Base-by-base conservation (phyloP, 768 basidiomycete species). In the Lactifluus hygrophoroides region DNA sequence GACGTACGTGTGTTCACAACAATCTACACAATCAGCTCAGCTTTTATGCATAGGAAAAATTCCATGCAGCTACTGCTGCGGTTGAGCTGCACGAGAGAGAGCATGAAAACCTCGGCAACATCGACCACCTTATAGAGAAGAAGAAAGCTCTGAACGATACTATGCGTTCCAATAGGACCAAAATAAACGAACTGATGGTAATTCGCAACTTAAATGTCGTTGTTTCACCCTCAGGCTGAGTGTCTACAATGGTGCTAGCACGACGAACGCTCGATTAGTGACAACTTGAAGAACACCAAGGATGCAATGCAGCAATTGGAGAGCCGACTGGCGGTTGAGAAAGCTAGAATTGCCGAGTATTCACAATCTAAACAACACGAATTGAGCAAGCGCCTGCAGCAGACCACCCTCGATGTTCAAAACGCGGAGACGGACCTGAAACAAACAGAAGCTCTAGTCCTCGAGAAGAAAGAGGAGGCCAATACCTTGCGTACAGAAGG, bases 311-410 rank as follows among this genome's bases (percentile, higher is more conserved):
- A 52, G 16, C 8, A 45, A 34, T 13, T 64, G 27, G 54, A 64
- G 28, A 21, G 6, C 27, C 61, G 56, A 27, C 48, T 64, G 28
- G 35, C 25, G 28, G 51, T 28, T 5, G 61, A 64, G 51, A 55
- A 56, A 43, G 63, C 52, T 19, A 64, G 51, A 55, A 43, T 54
- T n/a, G 63, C 63, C 34, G 61, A 72, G 5, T 76, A 82, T 60
- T 81, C 81, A 3, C 82, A 86, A 63, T 79, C 73, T 13, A 84
- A 83, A 65, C 83, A 80, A 17, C 81, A 87, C 32, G 79, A 82
- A 62, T 75, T 75, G 4, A 76, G 80, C 45, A 70, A 71, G 21
- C 76, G 79, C 65, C 73, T 90, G 13, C 73, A 78, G 0, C 68
- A 68, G 11, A 78, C 80, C 17, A 77, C 75, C 48, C 68, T 71